Conservation (phyloP, 495 filamentous ascomycete genomes). For the Aspergillus funiculosus region DNA sequence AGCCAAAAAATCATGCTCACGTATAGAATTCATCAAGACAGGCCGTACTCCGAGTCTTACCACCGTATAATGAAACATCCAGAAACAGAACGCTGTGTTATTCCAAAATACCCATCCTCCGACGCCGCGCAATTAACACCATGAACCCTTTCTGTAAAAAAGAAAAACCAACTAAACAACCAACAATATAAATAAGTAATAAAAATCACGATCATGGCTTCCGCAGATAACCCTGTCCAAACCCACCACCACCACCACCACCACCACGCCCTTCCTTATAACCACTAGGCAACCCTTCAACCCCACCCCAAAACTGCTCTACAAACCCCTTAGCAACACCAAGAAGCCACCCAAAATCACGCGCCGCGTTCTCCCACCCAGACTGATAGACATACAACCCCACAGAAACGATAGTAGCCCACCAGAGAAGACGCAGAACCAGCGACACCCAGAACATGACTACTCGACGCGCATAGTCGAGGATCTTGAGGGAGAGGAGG, state of each 20-base stretch:
- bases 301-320: constrained; percentile 39
- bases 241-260: not conserved
- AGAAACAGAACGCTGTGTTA: too few relatives aligned
- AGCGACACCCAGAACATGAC: constrained; percentile 70
- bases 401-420: constrained; percentile 45
- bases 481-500: constrained; percentile 57
- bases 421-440: constrained; percentile 53
- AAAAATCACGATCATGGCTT: too few relatives aligned
- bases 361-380: constrained; percentile 54
- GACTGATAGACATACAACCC: constrained; percentile 54
- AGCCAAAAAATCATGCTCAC: too few relatives aligned
- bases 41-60: too few relatives aligned
- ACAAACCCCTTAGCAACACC: constrained; percentile 52
- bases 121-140: too few relatives aligned
- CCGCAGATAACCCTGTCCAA: too few relatives aligned
- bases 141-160: too few relatives aligned
- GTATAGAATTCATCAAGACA: too few relatives aligned
- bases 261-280: not conserved
- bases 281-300: not conserved
- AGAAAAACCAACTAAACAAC: not conserved
- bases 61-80: too few relatives aligned
- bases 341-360: constrained; percentile 53
- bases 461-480: constrained; percentile 60
- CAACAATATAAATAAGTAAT: not conserved
- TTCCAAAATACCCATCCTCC: too few relatives aligned